These are phyloP conservation scores for Parsonsia alboflavescens DNA, from an alignment of 257 asterid species.

Conservation along the genomic window DNA sequence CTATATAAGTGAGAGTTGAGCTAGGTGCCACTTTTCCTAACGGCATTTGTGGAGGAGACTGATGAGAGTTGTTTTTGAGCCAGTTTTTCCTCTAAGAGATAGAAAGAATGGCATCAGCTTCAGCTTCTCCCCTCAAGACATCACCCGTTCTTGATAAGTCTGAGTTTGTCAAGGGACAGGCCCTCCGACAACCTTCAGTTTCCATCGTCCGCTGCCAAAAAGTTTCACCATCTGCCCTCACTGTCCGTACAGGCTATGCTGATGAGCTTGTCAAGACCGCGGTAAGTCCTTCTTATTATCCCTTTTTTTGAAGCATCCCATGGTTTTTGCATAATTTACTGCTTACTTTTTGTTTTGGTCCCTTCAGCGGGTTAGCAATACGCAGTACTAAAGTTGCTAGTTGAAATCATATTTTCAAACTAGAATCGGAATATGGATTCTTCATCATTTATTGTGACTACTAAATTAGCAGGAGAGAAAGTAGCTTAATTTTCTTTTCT, in stretches of 20 bases:
- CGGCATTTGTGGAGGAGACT: conserved; percentile 13
- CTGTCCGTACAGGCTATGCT: conserved; percentile 47
- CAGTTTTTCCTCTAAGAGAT: not conserved
- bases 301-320: not conserved
- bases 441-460: not conserved
- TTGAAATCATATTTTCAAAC: not conserved
- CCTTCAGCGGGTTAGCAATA: not conserved
- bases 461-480: not conserved
- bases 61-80: not conserved
- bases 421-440: not conserved
- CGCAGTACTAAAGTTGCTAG: not conserved
- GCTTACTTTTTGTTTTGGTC: not conserved
- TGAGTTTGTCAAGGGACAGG: conserved; percentile 48
- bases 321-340: not conserved
- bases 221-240: conserved; percentile 33
- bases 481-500: not conserved
- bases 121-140: conserved; percentile 59
- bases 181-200: conserved; percentile 39
- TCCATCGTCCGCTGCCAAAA: conserved; percentile 37
- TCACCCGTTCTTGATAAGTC: conserved; percentile 67
- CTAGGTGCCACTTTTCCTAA: conserved; percentile 10
- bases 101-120: conserved; percentile 59
- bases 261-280: conserved; percentile 70
- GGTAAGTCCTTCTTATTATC: conserved; percentile 24
- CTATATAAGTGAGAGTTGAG: conserved; percentile 21